These are phyloP conservation scores for Penicillium sp. DNA, from an alignment of 2,329 filamentous ascomycete genomes.

Conservation along the genomic window DNA sequence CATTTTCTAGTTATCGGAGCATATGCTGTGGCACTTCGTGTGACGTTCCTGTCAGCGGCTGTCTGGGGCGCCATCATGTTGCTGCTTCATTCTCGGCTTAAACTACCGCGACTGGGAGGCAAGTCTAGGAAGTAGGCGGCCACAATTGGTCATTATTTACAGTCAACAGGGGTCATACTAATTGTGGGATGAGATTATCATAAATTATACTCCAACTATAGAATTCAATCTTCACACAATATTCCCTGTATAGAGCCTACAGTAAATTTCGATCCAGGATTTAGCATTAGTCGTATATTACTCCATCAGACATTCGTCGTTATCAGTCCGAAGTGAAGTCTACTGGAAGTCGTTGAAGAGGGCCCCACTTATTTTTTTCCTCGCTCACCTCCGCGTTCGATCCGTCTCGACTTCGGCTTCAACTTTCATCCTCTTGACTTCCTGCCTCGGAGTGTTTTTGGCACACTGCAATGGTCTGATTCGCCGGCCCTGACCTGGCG, in stretches of 20 bases:
- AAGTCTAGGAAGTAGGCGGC: slow-evolving; percentile 15
- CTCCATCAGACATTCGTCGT: no score
- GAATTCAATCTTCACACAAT: no score
- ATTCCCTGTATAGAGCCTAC: no score
- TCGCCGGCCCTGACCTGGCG: background rate
- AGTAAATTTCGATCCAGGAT: no score
- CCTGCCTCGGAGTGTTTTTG: background rate
- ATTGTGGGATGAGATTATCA: no score
- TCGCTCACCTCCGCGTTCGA: background rate
- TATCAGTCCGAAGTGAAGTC: background rate
- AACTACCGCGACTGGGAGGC: slow-evolving; percentile 31
- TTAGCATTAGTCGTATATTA: no score
- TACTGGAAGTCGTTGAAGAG: background rate
- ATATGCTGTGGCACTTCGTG: slow-evolving; percentile 35
- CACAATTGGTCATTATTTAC: no score
- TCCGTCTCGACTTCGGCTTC: background rate
- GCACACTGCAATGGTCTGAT: background rate
- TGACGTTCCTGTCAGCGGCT: slow-evolving; percentile 39
- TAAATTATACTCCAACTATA: no score
- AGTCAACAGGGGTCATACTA: no score
- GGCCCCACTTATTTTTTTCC: background rate
- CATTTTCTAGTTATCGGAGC: slow-evolving; percentile 31
- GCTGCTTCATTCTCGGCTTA: slow-evolving; percentile 30
- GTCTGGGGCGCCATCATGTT: slow-evolving; percentile 35
- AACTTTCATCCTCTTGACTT: background rate